Conservation (phyloP, 163 green algal genomes). For the Trebouxia gelatinosa region DNA sequence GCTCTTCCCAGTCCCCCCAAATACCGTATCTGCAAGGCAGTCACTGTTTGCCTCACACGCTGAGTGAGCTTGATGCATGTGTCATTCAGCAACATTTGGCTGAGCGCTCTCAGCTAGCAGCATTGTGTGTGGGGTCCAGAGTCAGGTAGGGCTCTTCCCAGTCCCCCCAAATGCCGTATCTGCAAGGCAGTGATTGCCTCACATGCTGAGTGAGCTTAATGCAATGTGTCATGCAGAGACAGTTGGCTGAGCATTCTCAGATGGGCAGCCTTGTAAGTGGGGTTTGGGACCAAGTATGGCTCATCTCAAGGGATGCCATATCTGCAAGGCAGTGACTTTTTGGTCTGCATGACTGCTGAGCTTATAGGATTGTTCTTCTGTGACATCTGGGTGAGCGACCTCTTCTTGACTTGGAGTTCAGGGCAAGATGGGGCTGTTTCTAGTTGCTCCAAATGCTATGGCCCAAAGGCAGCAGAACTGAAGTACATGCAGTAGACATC, state of each 20-base stretch:
- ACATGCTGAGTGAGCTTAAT: no score
- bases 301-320: no score
- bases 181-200: background rate
- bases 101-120: conserved; percentile 94
- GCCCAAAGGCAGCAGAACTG: no score
- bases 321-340: no score
- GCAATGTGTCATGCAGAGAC: conserved; percentile 84
- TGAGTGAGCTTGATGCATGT: no score
- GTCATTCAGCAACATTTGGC: conserved; percentile 90
- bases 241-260: conserved; percentile 92
- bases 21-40: conserved; percentile 75
- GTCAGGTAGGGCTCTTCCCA: conserved; percentile 97
- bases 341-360: no score
- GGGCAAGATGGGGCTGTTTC: no score
- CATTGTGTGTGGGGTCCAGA: conserved; percentile 91
- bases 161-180: conserved; percentile 93
- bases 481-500: no score
- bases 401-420: no score
- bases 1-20: conserved; percentile 89
- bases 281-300: conserved; percentile 94
- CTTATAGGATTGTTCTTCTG: no score
- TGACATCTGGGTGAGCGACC: no score
- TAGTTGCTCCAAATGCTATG: conserved; percentile 94
- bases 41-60: background rate
- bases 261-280: conserved; percentile 95